phyloP scores from a whole-genome alignment of 495 filamentous ascomycete genomes.

The Penicillium lividum region DNA sequence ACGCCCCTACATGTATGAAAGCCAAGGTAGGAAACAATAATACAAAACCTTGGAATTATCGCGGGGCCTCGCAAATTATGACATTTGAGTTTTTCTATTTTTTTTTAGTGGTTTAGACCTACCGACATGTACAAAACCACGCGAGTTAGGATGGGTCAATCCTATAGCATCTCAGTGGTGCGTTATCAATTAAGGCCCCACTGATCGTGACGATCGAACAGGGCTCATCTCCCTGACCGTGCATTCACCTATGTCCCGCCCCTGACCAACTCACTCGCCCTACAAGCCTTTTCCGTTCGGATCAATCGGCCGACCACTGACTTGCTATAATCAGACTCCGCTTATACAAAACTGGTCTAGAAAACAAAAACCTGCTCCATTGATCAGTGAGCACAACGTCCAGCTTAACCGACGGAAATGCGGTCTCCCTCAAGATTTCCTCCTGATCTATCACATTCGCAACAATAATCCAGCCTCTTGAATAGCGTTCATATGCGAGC shows the following conservation, averaged over 20 bases:
- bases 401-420: slow-evolving; percentile 19
- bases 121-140: slow-evolving; percentile 4
- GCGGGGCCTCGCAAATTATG: background rate
- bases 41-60: background rate
- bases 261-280: background rate
- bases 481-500: slow-evolving; percentile 1
- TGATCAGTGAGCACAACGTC: slow-evolving; percentile 4
- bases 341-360: background rate
- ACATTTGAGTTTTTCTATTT: background rate
- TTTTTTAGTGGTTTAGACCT: slow-evolving; percentile 6
- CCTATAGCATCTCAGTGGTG: slow-evolving; percentile 4
- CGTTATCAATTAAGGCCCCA: slow-evolving; percentile 10
- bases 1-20: background rate
- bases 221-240: slow-evolving; percentile 17
- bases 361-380: background rate
- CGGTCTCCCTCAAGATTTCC: slow-evolving; percentile 1
- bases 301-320: slow-evolving; percentile 5
- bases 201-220: slow-evolving; percentile 24
- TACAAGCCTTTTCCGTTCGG: slow-evolving; percentile 13
- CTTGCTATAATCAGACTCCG: background rate
- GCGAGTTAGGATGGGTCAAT: slow-evolving; percentile 3
- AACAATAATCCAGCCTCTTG: background rate
- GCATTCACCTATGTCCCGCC: slow-evolving; percentile 4
- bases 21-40: background rate
- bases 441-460: slow-evolving; percentile 14